Conservation (phyloP, 1,284 basidiomycete species). For the Grifola frondosa region DNA sequence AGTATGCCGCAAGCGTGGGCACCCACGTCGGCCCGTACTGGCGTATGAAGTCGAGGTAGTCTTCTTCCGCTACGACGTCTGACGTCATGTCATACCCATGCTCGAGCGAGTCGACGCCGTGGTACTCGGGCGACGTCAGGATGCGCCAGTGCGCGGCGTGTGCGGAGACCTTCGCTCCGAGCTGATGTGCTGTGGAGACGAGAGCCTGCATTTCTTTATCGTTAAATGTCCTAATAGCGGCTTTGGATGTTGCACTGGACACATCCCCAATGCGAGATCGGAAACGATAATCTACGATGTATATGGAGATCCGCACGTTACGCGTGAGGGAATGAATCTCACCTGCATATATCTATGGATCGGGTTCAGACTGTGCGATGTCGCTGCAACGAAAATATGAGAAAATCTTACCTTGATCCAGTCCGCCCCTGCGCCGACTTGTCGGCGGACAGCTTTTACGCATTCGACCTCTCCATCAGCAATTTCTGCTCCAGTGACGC, state of each 20-base stretch:
- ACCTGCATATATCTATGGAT: conserved; percentile 19
- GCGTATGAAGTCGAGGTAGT: conserved; percentile 9
- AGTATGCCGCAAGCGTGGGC: conserved; percentile 58
- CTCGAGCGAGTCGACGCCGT: conserved; percentile 49
- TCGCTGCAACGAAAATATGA: conserved; percentile 2
- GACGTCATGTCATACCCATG: conserved; percentile 43
- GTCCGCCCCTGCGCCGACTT: conserved; percentile 69
- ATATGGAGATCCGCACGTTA: neutral
- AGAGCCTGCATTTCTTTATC: conserved; percentile 49
- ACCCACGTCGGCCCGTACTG: conserved; percentile 44
- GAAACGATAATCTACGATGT: conserved; percentile 47
- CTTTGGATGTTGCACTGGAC: conserved; percentile 33
- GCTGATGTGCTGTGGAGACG: conserved; percentile 49
- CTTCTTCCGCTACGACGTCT: too few relatives aligned
- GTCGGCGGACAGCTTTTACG: conserved; percentile 54
- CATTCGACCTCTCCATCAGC: conserved; percentile 61
- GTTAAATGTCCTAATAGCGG: conserved; percentile 46
- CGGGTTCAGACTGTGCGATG: neutral
- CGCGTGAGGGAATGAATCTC: conserved; percentile 5
- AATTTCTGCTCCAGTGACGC: conserved; percentile 55
- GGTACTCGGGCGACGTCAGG: conserved; percentile 36
- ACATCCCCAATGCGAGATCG: conserved; percentile 45
- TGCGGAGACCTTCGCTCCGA: conserved; percentile 59
- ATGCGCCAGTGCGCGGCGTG: conserved; percentile 47
- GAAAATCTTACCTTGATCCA: conserved; percentile 55